These are phyloP conservation scores for Cinchona pubescens DNA, from an alignment of 257 asterid species.

Conservation along the genomic window DNA sequence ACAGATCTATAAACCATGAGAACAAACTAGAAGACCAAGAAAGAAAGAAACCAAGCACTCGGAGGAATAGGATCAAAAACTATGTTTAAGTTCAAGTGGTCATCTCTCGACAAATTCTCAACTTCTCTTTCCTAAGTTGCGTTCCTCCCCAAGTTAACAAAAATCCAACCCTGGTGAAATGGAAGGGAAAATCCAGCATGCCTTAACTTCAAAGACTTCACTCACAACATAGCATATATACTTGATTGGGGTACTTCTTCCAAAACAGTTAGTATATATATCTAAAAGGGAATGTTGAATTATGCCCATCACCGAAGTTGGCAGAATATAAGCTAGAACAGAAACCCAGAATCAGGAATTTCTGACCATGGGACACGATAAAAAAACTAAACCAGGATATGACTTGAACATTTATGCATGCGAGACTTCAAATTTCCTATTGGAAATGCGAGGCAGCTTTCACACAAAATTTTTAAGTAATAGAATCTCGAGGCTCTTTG, in stretches of 20 bases:
- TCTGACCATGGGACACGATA: no score
- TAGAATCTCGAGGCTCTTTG: neutral
- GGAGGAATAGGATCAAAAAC: no score
- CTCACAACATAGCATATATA: neutral
- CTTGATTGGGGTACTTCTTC: neutral
- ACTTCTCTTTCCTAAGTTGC: no score
- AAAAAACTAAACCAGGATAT: neutral
- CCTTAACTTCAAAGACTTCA: neutral
- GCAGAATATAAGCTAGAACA: neutral
- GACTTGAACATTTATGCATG: neutral
- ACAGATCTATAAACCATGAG: no score
- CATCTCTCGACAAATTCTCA: no score
- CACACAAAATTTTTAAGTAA: neutral
- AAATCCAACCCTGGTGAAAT: neutral
- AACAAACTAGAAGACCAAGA: no score
- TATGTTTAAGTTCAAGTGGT: no score
- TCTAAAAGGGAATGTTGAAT: neutral
- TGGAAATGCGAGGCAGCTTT: neutral
- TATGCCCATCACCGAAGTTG: neutral
- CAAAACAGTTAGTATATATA: neutral
- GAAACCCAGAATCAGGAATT: neutral
- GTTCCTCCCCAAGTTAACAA: no score
- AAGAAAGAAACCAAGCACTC: no score
- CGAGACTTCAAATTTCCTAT: no score
- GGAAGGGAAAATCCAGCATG: neutral